phyloP scores from a whole-genome alignment of 352 stramenopile genomes.

The Aphanomyces cochlioides region DNA sequence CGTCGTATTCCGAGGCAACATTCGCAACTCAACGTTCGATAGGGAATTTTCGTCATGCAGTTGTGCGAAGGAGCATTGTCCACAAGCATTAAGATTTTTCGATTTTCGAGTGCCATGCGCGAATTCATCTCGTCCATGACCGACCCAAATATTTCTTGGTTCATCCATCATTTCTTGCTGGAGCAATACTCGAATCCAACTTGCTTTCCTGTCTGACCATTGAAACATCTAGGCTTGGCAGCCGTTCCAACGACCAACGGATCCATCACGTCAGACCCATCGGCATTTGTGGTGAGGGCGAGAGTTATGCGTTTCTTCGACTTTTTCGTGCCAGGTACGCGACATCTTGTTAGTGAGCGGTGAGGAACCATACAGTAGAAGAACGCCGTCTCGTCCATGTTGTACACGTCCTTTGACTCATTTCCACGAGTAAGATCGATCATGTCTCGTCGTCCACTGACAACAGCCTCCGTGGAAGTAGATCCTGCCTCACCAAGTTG shows the following conservation, averaged over 20 bases:
- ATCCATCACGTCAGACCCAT: neutral
- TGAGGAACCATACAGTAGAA: conserved; percentile 25
- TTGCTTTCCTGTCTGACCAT: neutral
- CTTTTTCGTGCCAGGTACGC: conserved; percentile 13
- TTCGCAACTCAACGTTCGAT: neutral
- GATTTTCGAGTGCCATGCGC: neutral
- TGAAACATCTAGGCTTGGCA: conserved; percentile 9
- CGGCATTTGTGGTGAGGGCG: conserved; percentile 10
- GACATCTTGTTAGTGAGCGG: neutral
- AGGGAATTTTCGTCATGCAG: conserved; percentile 1
- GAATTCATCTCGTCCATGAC: neutral
- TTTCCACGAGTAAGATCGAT: conserved; percentile 13
- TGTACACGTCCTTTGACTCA: conserved; percentile 26
- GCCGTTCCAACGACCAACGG: conserved; percentile 15
- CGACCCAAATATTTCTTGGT: conserved; percentile 3
- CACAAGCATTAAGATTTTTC: conserved; percentile 19
- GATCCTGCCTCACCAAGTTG: conserved; percentile 29
- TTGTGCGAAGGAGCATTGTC: conserved; percentile 21
- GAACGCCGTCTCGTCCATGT: conserved; percentile 32
- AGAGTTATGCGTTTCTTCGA: conserved; percentile 25
- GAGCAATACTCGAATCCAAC: conserved; percentile 20
- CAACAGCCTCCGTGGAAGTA: neutral
- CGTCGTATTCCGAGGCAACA: conserved; percentile 16
- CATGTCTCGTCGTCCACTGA: neutral
- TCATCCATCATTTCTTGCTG: conserved; percentile 27